Base-by-base conservation (phyloP, 2,329 filamentous ascomycete species). In the Aspergillus sp. region DNA sequence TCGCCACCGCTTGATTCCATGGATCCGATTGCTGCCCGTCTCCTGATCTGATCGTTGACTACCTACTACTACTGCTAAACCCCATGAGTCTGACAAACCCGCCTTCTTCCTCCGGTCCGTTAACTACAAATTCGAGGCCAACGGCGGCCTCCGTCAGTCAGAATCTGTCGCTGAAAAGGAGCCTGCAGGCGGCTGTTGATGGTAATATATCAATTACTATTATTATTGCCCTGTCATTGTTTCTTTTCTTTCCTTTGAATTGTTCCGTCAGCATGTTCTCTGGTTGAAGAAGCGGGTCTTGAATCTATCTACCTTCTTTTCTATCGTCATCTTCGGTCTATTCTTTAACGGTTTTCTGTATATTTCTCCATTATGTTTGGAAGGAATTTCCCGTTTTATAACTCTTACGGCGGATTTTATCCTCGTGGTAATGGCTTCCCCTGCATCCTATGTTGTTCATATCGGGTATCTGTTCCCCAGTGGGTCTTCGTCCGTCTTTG, bases 41-140 rank as follows among this genome's bases (percentile, higher is more conserved):
- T 19, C 33, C n/a, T 13, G 12, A 9, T 9, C n/a, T 19, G 32
- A 33, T 11, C 32, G 12, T 12, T 33, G 12, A 33, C 12, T 33
- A n/a, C 33, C 12, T 34, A 13, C 3, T 34, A 8, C 12, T 34
- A 34, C 33, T 28, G 29, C 33, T 35, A 31, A 36, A 49, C 44
- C 51, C 47, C 45, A 70, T 70, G 67, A 70, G 65, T 61, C 57
- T 68, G 59, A 69, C 67, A 42, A 68, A 69, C 57, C 65, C 62
- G 47, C 65, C 67, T 41, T 60, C 61, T 40, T 69, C 66, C 39
- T 61, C 61, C 54, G 65, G 64, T 45, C 62, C 66, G 43, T 54
- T 67, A 54, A 60, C 65, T 55, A 57, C 64, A 46, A 60, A 61
- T 50, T 57, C 65, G 52, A 62, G 61, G 57, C 57, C 62, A 39